Percentiles rank a stretch among this genome's conserved stretches.
Evolutionary conservation across 768 basidiomycete genomes (phyloP).

Genomic region (Pisolithus orientalis): DNA sequence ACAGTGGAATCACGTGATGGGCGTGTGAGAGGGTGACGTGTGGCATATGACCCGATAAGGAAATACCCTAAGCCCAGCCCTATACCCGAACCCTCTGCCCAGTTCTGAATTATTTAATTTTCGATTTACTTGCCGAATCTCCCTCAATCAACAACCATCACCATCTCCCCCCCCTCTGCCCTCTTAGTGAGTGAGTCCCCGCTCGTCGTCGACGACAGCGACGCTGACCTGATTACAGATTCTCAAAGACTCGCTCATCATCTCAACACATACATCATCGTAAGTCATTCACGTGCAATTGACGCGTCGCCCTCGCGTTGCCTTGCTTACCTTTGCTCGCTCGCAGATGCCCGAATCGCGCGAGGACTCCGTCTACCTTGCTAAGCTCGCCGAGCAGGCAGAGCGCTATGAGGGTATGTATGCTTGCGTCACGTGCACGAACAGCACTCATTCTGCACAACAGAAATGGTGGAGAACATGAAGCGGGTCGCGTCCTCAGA

Average conservation of each 20-base stretch:
- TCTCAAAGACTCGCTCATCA: conserved; percentile 15
- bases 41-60: conserved; percentile 6
- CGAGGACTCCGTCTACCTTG: conserved; percentile 98
- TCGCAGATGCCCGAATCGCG: conserved; percentile 71
- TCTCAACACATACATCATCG: conserved; percentile 27
- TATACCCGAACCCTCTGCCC: conserved; percentile 67
- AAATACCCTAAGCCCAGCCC: conserved; percentile 33
- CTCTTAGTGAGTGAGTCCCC: conserved; percentile 36
- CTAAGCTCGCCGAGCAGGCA: conserved; percentile 99
- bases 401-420: conserved; percentile 93
- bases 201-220: conserved; percentile 26
- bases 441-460: conserved; percentile 6
- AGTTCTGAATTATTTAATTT: conserved; percentile 66
- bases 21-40: conserved; percentile 29
- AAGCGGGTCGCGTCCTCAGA: conserved; percentile 96
- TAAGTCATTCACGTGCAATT: conserved; percentile 35
- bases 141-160: conserved; percentile 42
- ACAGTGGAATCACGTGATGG: conserved; percentile 3
- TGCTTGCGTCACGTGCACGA: conserved; percentile 7
- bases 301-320: conserved; percentile 31
- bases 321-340: conserved; percentile 9
- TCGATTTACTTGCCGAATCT: conserved; percentile 40
- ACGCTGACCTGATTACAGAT: conserved; percentile 14
- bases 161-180: conserved; percentile 31
- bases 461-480: conserved; percentile 99